A percentile compares a stretch with the other conserved stretches of the same genome.
Conservation (phyloP, 176 grass and related monocot species). For the Triticum aestivum region DNA sequence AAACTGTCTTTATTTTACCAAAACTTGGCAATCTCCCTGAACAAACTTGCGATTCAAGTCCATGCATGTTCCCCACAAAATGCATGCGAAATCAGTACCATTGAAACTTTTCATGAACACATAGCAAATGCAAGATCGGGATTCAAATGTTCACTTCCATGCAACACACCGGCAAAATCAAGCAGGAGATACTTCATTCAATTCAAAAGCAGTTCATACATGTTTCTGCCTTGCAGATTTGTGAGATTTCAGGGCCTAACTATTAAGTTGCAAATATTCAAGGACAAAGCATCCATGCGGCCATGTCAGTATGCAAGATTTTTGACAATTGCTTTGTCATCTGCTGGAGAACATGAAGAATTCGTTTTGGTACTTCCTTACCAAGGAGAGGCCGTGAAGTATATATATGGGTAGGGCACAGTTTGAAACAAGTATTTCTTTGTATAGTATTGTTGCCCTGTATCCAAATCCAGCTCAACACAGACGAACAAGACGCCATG, state of each 20-base stretch:
- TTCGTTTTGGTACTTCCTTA: not conserved
- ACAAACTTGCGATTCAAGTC: not conserved
- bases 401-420: not conserved
- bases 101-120: not conserved
- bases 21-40: not conserved
- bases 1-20: not conserved
- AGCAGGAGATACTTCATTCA: not conserved
- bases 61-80: not conserved
- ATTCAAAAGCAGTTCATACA: not conserved
- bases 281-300: not conserved
- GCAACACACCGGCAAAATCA: not conserved
- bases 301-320: not conserved
- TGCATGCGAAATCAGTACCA: not conserved
- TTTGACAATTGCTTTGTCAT: not conserved
- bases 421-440: not conserved
- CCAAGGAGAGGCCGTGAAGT: not conserved
- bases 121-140: not conserved
- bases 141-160: not conserved
- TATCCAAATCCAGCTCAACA: not conserved
- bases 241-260: not conserved
- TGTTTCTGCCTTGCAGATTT: not conserved
- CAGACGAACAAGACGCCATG: not conserved
- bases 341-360: slow-evolving; percentile 3
- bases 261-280: not conserved
- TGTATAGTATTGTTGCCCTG: not conserved